These are phyloP conservation scores for Zasmidium cellare DNA, from an alignment of 2,329 filamentous ascomycete genomes.

Conservation along the genomic window DNA sequence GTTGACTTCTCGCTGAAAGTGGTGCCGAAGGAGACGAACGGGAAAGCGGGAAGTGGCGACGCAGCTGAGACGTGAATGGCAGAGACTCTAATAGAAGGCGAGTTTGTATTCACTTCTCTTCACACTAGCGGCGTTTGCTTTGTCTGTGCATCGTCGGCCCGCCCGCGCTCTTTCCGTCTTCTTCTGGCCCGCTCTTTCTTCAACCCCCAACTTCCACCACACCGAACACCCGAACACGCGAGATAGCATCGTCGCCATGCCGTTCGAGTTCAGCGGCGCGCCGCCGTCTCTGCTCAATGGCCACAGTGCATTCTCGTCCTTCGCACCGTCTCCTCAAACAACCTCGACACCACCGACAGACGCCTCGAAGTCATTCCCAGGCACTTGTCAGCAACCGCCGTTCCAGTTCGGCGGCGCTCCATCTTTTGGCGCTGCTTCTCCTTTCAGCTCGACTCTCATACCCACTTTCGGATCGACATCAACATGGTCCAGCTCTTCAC, in stretches of 20 bases:
- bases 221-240: not conserved
- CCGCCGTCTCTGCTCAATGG: slow-evolving; percentile 7
- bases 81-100: not conserved
- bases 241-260: slow-evolving; percentile 8
- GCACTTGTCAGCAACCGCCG: not conserved
- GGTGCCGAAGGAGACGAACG: slow-evolving; percentile 42
- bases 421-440: slow-evolving; percentile 1
- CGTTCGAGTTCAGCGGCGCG: slow-evolving; percentile 21
- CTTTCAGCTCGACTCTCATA: not conserved
- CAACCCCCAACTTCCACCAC: not conserved
- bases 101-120: slow-evolving; percentile 1
- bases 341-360: not conserved
- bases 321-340: not conserved
- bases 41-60: slow-evolving; percentile 26
- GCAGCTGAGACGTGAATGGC: slow-evolving; percentile 19
- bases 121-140: not conserved
- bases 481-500: not conserved
- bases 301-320: slow-evolving; percentile 5
- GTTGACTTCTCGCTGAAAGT: slow-evolving; percentile 98
- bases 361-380: not conserved
- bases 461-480: not conserved
- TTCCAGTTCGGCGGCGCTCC: not conserved
- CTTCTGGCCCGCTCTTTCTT: not conserved
- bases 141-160: not conserved
- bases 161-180: not conserved